Percentiles rank a stretch among this genome's conserved stretches.
These are phyloP conservation scores for Aphanomyces euteiches DNA, from an alignment of 352 stramenopile species.

Conservation along the genomic window DNA sequence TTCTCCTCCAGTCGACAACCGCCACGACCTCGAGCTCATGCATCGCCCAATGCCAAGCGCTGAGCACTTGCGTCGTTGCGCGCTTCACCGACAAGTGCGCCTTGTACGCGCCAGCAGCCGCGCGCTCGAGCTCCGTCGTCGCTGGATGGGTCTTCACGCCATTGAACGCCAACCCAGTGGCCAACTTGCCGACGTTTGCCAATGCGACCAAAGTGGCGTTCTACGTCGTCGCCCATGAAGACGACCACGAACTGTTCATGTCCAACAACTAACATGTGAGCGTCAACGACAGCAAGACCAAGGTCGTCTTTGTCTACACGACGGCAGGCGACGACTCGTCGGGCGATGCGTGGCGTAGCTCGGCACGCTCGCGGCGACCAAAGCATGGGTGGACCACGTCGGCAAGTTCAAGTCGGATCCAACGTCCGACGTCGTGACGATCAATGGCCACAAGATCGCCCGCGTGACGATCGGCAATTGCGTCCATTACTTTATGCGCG, in stretches of 20 bases:
- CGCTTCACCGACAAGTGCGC: background rate
- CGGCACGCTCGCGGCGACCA: conserved; percentile 16
- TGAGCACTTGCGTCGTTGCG: background rate
- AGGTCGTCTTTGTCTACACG: conserved; percentile 28
- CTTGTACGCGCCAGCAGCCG: background rate
- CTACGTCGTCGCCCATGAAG: conserved; percentile 19
- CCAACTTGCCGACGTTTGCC: conserved; percentile 6
- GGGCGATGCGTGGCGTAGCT: conserved; percentile 14
- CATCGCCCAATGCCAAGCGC: conserved; percentile 7
- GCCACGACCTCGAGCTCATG: background rate
- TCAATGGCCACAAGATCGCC: background rate
- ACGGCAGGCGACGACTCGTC: conserved; percentile 15
- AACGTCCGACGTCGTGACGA: background rate
- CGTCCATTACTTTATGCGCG: conserved; percentile 26
- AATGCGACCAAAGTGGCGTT: conserved; percentile 4
- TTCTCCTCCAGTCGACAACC: background rate
- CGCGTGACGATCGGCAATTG: conserved; percentile 21
- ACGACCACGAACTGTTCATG: conserved; percentile 31
- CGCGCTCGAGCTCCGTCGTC: background rate
- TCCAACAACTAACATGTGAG: background rate
- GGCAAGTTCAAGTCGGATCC: conserved; percentile 27
- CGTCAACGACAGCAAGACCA: background rate
- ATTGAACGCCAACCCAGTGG: too few species aligned
- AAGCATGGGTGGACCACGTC: conserved; percentile 19
- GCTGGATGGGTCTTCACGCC: background rate